phyloP scores from a whole-genome alignment of 805 yeast genomes.

The Candida cerambycidarum region DNA sequence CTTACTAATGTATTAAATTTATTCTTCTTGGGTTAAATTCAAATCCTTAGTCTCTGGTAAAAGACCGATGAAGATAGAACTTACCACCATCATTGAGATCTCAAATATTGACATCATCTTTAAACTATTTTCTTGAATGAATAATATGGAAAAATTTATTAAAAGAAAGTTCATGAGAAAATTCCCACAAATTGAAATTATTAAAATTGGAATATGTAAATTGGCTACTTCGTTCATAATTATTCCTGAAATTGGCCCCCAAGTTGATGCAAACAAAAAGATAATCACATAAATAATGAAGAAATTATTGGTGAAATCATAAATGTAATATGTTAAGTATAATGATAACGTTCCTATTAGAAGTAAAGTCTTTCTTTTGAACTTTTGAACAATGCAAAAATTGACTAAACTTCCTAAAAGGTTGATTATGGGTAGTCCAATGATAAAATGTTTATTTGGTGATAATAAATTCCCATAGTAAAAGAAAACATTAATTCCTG shows the following conservation, averaged over 20 bases:
- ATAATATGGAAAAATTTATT: constrained; percentile 9
- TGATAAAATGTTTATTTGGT: constrained; percentile 3
- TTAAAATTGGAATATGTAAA: constrained; percentile 18
- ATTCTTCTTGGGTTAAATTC: constrained; percentile 1
- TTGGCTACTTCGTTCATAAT: constrained; percentile 24
- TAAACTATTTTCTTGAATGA: constrained; percentile 2
- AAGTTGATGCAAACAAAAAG: constrained; percentile 17
- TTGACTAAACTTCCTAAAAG: constrained; percentile 12
- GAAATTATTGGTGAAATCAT: constrained; percentile 2
- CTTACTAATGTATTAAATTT: not conserved
- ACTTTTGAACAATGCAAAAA: constrained; percentile 5
- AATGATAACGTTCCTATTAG: constrained; percentile 8
- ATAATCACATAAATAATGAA: constrained; percentile 7
- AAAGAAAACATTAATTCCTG: constrained; percentile 35
- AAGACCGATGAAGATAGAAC: not conserved
- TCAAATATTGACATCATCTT: constrained; percentile 11
- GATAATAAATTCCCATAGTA: constrained; percentile 24
- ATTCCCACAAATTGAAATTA: constrained; percentile 11
- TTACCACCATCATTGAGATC: constrained; percentile 6
- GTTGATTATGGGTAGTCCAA: constrained; percentile 11
- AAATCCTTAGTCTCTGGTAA: constrained; percentile 16
- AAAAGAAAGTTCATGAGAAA: constrained; percentile 12
- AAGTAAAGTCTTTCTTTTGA: constrained; percentile 9
- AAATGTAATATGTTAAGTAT: not conserved
- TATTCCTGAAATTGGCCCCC: constrained; percentile 35